Conservation (phyloP, 805 yeast species). For the Lipomyces spencermartinsiae region DNA sequence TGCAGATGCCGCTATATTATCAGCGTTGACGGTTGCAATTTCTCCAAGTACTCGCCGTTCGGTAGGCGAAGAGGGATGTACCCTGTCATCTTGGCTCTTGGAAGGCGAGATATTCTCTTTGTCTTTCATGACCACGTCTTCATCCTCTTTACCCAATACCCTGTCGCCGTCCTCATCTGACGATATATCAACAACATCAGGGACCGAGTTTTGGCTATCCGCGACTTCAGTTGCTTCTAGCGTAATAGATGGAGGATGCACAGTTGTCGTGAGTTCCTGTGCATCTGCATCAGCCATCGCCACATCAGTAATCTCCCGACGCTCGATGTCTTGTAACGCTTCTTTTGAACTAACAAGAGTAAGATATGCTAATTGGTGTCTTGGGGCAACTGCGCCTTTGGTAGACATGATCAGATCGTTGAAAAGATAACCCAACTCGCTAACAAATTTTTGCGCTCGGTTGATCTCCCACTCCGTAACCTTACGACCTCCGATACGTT, state of each 20-base stretch:
- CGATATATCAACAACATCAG: slow-evolving; percentile 41
- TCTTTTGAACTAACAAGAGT: slow-evolving; percentile 70
- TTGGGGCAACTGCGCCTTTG: slow-evolving; percentile 75
- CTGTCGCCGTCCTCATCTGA: slow-evolving; percentile 6
- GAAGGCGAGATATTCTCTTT: slow-evolving; percentile 21
- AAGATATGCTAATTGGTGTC: slow-evolving; percentile 81
- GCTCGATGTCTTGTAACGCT: slow-evolving; percentile 30
- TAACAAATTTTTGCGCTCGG: slow-evolving; percentile 82
- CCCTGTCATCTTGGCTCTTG: not conserved
- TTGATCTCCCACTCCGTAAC: slow-evolving; percentile 80
- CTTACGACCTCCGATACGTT: slow-evolving; percentile 86
- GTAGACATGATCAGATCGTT: slow-evolving; percentile 68
- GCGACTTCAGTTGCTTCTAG: not conserved
- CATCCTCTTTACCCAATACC: not conserved
- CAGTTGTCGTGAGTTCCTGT: not conserved
- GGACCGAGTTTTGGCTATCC: not conserved
- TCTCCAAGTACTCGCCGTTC: slow-evolving; percentile 25
- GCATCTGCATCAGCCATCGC: slow-evolving; percentile 5
- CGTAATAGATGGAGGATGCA: slow-evolving; percentile 16
- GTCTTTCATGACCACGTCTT: slow-evolving; percentile 20
- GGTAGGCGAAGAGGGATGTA: not conserved
- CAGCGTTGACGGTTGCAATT: not conserved
- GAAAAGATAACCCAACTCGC: slow-evolving; percentile 73
- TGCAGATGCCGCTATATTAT: not conserved
- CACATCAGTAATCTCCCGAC: slow-evolving; percentile 2